Conservation (phyloP, 2,329 filamentous ascomycete genomes). For the Colletotrichum truncatum region DNA sequence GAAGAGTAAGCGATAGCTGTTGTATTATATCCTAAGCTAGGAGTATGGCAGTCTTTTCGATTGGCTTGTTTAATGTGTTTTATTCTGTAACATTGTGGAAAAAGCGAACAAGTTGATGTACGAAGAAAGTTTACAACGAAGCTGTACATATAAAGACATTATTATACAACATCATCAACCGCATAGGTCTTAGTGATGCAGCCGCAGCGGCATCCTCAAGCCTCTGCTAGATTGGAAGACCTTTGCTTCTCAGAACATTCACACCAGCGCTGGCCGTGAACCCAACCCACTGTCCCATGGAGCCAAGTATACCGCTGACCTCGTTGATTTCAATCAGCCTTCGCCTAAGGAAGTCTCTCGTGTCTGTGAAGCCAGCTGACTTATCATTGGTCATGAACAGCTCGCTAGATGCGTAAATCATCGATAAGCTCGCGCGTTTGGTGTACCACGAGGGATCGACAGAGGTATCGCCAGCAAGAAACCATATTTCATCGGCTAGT, state of each 20-base stretch:
- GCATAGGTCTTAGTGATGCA: too few species aligned
- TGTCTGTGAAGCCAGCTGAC: constrained; percentile 77
- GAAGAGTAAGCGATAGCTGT: too few species aligned
- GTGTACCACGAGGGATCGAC: constrained; percentile 91
- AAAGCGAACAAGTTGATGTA: too few species aligned
- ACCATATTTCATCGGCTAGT: constrained; percentile 93
- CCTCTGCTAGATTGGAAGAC: constrained; percentile 74
- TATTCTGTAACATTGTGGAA: too few species aligned
- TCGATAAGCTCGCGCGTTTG: constrained; percentile 64
- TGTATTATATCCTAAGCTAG: too few species aligned
- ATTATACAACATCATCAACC: too few species aligned
- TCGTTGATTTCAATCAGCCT: constrained; percentile 75
- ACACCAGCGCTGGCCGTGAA: constrained; percentile 82
- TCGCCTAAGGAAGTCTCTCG: constrained; percentile 80
- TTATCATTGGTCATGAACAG: constrained; percentile 94
- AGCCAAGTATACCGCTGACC: constrained; percentile 69
- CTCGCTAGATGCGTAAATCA: constrained; percentile 77
- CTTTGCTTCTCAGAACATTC: constrained; percentile 89
- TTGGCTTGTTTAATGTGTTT: too few species aligned
- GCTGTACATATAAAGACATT: not conserved
- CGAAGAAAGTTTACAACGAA: too few species aligned
- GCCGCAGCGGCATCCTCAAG: too few species aligned
- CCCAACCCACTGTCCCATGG: constrained; percentile 79
- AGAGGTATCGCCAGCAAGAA: constrained; percentile 80
- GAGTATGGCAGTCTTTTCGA: too few species aligned